These are phyloP conservation scores for Oryza glaberrima DNA, from an alignment of 176 grass and related monocot species.

Conservation along the genomic window DNA sequence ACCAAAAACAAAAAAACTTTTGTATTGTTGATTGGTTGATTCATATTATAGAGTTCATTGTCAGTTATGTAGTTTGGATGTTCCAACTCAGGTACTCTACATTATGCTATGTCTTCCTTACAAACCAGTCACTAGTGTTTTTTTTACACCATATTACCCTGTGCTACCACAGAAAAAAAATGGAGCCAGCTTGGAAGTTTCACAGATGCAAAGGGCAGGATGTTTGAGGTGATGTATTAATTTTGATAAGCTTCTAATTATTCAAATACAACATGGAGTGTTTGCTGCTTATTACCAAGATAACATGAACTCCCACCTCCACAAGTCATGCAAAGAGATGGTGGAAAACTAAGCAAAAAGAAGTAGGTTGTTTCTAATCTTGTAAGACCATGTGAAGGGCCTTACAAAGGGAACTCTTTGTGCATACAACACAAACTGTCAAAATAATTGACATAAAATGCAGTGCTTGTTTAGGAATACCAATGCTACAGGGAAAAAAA, in stretches of 20 bases:
- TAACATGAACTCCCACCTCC: neutral
- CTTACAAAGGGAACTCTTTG: neutral
- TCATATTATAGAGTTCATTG: neutral
- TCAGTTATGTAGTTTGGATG: neutral
- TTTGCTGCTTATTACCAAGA: conserved; percentile 16
- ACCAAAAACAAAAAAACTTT: neutral
- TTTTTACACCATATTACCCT: neutral
- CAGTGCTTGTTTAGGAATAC: neutral
- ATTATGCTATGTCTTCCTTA: neutral
- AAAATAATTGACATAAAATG: conserved; percentile 20
- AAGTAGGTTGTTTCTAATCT: neutral
- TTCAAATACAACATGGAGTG: neutral
- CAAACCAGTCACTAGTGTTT: neutral
- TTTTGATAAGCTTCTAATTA: conserved; percentile 18
- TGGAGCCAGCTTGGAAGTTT: neutral
- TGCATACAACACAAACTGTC: neutral
- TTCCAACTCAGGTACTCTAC: neutral
- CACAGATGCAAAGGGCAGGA: neutral
- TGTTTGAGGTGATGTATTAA: neutral
- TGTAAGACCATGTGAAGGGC: neutral
- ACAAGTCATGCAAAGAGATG: neutral
- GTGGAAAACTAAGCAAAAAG: neutral
- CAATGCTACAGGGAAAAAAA: neutral
- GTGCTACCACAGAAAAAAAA: neutral
- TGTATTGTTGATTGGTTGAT: neutral